Conservation (phyloP, 805 yeast genomes). For the Candida golubevii region DNA sequence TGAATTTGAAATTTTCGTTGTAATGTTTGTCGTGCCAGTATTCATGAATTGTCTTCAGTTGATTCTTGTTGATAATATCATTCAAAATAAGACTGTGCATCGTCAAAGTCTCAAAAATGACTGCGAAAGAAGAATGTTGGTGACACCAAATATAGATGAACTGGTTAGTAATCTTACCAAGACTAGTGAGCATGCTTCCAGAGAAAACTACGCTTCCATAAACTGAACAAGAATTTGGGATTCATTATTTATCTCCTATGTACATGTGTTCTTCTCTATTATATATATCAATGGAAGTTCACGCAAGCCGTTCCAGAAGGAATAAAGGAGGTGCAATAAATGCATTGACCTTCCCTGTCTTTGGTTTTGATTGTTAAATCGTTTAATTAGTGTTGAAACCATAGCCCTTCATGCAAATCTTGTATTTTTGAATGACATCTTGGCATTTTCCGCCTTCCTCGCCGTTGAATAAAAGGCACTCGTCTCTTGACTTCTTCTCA, state of each 20-base stretch:
- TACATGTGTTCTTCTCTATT: constrained; percentile 1
- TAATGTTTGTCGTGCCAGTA: constrained; percentile 77
- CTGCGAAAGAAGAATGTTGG: background rate
- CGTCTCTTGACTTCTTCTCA: constrained; percentile 78
- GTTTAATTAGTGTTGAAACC: constrained; percentile 57
- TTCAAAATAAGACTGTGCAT: constrained; percentile 48
- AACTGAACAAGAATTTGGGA: background rate
- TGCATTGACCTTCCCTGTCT: too few relatives aligned
- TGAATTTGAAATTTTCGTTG: constrained; percentile 73
- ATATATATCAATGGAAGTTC: too few relatives aligned
- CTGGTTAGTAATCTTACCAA: background rate
- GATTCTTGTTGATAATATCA: constrained; percentile 67
- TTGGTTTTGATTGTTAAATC: background rate
- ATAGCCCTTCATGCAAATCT: constrained; percentile 84
- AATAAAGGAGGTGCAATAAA: too few relatives aligned
- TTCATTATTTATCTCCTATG: constrained; percentile 1
- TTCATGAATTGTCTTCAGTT: constrained; percentile 72
- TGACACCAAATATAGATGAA: constrained; percentile 5
- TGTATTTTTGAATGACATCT: constrained; percentile 65
- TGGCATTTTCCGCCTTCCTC: constrained; percentile 81
- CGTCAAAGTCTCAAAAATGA: constrained; percentile 23
- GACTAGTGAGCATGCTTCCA: background rate
- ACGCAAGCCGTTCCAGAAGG: too few relatives aligned
- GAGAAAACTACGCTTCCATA: constrained; percentile 2
- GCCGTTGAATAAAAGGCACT: constrained; percentile 79